These are phyloP conservation scores for Paxillus involutus DNA, from an alignment of 768 basidiomycete genomes.

Conservation along the genomic window DNA sequence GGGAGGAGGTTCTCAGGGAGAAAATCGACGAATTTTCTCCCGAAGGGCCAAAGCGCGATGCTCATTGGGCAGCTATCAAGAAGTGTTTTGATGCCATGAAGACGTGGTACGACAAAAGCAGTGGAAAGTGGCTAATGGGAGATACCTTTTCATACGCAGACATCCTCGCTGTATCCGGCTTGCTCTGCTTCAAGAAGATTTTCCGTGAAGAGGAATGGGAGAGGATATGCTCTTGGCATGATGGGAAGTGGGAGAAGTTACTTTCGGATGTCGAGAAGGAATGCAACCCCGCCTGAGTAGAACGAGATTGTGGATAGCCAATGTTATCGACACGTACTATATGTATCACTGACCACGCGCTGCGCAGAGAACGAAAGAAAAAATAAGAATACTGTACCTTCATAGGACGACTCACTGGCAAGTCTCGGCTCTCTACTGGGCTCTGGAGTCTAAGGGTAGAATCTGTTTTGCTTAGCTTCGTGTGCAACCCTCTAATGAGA, in stretches of 20 bases:
- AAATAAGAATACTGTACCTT: too few species aligned
- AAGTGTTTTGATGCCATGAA: conserved; percentile 9
- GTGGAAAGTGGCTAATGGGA: conserved; percentile 32
- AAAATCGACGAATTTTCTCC: conserved; percentile 41
- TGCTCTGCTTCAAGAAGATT: conserved; percentile 20
- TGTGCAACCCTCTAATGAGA: too few species aligned
- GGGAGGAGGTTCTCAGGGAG: conserved; percentile 32
- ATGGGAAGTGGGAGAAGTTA: conserved; percentile 25
- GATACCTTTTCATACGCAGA: conserved; percentile 31
- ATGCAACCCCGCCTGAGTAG: conserved; percentile 14
- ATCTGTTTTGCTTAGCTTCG: too few species aligned
- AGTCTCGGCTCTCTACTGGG: too few species aligned
- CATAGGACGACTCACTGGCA: too few species aligned
- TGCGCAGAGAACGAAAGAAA: too few species aligned
- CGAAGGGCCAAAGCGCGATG: conserved; percentile 31
- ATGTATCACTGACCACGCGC: too few species aligned
- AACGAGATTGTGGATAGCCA: neutral
- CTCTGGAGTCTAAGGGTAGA: too few species aligned
- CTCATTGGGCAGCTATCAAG: conserved; percentile 25
- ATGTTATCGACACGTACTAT: too few species aligned
- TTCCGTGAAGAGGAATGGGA: conserved; percentile 25
- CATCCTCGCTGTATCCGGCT: conserved; percentile 19
- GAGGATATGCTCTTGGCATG: conserved; percentile 22
- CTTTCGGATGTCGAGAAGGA: conserved; percentile 26
- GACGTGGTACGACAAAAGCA: conserved; percentile 20